phyloP scores from a whole-genome alignment of 768 basidiomycete genomes.

The Panaeolus papilionaceus region DNA sequence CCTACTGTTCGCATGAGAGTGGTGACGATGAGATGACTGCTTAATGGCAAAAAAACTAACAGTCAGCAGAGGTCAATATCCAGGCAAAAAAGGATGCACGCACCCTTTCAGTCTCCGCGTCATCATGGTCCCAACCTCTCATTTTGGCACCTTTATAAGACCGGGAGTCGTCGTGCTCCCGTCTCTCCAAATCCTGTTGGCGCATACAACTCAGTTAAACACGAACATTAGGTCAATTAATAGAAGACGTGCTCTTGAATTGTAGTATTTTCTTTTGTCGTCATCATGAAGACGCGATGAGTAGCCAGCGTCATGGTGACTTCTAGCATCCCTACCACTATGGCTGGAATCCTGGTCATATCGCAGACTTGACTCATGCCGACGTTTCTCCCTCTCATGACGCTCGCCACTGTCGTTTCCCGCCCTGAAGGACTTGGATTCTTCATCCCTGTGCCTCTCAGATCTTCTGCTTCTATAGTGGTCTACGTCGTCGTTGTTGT shows the following conservation, averaged over 20 bases:
- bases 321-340: background rate
- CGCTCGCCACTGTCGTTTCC: background rate
- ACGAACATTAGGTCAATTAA: background rate
- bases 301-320: background rate
- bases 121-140: slow-evolving; percentile 3
- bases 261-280: background rate
- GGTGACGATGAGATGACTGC: background rate
- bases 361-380: background rate
- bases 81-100: background rate
- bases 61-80: no score
- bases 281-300: background rate
- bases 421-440: background rate
- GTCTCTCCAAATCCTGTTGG: background rate
- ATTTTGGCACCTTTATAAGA: background rate
- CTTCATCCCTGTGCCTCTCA: background rate
- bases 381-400: background rate
- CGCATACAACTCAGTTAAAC: background rate
- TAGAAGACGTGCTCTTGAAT: background rate
- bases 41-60: no score
- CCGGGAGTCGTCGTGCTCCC: background rate
- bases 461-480: background rate
- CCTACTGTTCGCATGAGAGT: background rate
- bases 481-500: background rate
- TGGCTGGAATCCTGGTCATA: background rate
- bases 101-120: background rate